Evolutionary conservation across 2,329 filamentous ascomycete genomes (phyloP), one percentile per base, ranked within the genome.

Genomic region (Cytospora chrysosperma): DNA sequence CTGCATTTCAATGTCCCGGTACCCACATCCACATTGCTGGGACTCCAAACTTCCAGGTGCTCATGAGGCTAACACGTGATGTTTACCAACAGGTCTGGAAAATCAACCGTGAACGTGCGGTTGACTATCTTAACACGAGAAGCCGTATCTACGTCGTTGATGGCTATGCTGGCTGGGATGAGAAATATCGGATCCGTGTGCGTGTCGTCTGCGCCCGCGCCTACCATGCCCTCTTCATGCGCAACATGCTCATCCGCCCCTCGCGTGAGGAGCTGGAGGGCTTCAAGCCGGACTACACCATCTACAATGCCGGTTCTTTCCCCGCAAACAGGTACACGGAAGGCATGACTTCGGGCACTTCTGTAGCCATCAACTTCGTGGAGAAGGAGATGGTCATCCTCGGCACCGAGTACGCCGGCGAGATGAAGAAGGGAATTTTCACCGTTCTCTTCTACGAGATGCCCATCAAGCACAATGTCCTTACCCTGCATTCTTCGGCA

Each of bases 361-460:
- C 95, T 10, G 94, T 99, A 59, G 90, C 95, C 71, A 96, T 99
- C 84, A 99, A 99, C 88, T 99, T 99, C 73, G 91, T 90, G 75
- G 93, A 97, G 76, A 97, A 97, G 89, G 95, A 99, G 86, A 99
- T 99, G 95, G 95, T 99, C 71, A 99, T 99, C 76, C 88, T 99
- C 63, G 95, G 95, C 77, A 99, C 95, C 40, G 95, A 99, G 82
- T 99, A 99, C 75, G 95, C 95, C 63, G 94, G 94, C 73, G 91
- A 94, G 82, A 94, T 95, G 91, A 97, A 97, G 84, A 97, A 97
- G 85, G 93, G 95, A 72, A 87, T 99, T 78, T 99, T 99, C 86
- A 99, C 95, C 55, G 93, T 99, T 57, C 88, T 99, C 76, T 99
- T 97, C 87, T 99, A 98, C 84, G 95, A 99, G 85, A 99, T 98